These are phyloP conservation scores for Brettanomyces sp. DNA, from an alignment of 805 yeast genomes.

Conservation along the genomic window DNA sequence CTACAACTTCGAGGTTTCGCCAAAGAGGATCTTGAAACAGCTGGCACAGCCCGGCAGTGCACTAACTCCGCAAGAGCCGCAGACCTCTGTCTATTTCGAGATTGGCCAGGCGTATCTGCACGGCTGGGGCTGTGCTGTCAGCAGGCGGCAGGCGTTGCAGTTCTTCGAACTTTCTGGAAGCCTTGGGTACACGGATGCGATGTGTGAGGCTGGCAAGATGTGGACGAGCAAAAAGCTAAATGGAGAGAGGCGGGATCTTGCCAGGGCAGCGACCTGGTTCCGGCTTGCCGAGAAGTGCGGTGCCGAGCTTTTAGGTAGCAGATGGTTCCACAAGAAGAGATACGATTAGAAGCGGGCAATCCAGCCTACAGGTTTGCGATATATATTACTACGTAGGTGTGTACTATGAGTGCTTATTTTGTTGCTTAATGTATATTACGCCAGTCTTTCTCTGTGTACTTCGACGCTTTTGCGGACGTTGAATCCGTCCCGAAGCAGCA, in stretches of 20 bases:
- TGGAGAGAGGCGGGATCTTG: slow-evolving; percentile 45
- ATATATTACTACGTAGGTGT: no score
- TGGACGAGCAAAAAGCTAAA: slow-evolving; percentile 48
- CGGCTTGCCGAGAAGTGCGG: slow-evolving; percentile 58
- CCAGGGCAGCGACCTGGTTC: slow-evolving; percentile 62
- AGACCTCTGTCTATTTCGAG: slow-evolving; percentile 31
- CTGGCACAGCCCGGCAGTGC: slow-evolving; percentile 3
- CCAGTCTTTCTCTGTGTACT: slow-evolving; percentile 10
- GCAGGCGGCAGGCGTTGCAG: slow-evolving; percentile 48
- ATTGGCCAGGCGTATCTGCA: slow-evolving; percentile 47
- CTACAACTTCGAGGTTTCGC: slow-evolving; percentile 22
- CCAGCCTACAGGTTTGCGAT: no score
- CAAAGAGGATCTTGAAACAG: slow-evolving; percentile 27
- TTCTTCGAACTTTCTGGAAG: slow-evolving; percentile 57
- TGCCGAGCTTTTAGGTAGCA: slow-evolving; percentile 51
- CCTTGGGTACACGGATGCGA: slow-evolving; percentile 58
- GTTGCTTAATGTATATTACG: no score
- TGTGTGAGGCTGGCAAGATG: slow-evolving; percentile 59
- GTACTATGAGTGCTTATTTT: no score
- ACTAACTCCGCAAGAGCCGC: slow-evolving; percentile 10
- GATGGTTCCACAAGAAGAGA: slow-evolving; percentile 70
- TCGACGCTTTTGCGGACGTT: slow-evolving; percentile 34
- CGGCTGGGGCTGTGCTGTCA: slow-evolving; percentile 47
- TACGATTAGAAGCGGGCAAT: slow-evolving; percentile 21
- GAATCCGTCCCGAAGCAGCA: slow-evolving; percentile 36